Evolutionary conservation across 768 basidiomycete genomes (phyloP).

Genomic region (Mrakia gelida): DNA sequence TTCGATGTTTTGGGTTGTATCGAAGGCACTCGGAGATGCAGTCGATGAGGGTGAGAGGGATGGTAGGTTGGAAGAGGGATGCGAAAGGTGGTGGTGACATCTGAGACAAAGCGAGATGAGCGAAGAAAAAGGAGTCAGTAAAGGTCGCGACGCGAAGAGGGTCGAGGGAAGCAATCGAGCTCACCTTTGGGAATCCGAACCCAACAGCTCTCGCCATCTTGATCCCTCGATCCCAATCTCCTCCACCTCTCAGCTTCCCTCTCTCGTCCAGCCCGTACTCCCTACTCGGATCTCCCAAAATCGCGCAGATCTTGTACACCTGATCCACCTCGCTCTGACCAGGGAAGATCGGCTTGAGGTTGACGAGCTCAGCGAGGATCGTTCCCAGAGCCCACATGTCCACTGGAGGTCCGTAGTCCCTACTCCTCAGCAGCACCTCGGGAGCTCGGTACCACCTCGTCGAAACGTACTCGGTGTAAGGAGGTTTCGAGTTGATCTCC

Average conservation of each 20-base stretch:
- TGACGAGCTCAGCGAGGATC: slow-evolving; percentile 94
- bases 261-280: slow-evolving; percentile 74
- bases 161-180: slow-evolving; percentile 35
- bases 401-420: slow-evolving; percentile 92
- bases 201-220: slow-evolving; percentile 81
- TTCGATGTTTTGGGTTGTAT: slow-evolving; percentile 81
- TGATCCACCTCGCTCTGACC: slow-evolving; percentile 91
- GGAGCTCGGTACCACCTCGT: slow-evolving; percentile 99
- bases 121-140: slow-evolving; percentile 26
- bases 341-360: slow-evolving; percentile 90
- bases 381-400: slow-evolving; percentile 99
- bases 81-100: slow-evolving; percentile 48
- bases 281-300: slow-evolving; percentile 85
- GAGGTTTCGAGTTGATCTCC: slow-evolving; percentile 78
- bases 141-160: background rate
- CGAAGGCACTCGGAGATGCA: slow-evolving; percentile 87
- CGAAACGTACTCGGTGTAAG: slow-evolving; percentile 97
- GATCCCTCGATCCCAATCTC: slow-evolving; percentile 77
- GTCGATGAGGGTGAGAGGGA: slow-evolving; percentile 76
- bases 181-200: slow-evolving; percentile 83
- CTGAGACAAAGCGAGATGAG: slow-evolving; percentile 36
- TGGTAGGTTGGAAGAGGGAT: slow-evolving; percentile 68
- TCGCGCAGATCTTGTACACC: slow-evolving; percentile 78
- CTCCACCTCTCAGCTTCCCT: slow-evolving; percentile 72
- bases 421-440: slow-evolving; percentile 84